Percentiles rank a stretch among this genome's conserved stretches.
Evolutionary conservation across 2,329 filamentous ascomycete genomes (phyloP).

Genomic region (Colletotrichum truncatum): DNA sequence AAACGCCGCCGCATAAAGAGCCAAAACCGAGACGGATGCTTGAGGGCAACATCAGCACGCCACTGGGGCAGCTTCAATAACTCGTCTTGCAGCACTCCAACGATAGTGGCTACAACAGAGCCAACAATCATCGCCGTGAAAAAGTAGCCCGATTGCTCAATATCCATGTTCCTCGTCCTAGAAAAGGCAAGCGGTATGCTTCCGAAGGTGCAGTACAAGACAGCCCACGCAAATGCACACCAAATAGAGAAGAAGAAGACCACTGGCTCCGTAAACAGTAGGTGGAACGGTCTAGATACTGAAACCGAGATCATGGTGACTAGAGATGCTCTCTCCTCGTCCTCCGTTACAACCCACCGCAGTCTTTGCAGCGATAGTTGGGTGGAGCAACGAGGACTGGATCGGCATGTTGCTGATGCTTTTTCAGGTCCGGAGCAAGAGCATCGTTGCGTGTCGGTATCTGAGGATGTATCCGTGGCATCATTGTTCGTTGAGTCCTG

Average conservation of each 20-base stretch:
- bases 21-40: constrained; percentile 50
- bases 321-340: constrained; percentile 78
- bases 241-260: constrained; percentile 90
- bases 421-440: constrained; percentile 12
- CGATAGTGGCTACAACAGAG: constrained; percentile 69
- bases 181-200: constrained; percentile 83
- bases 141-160: constrained; percentile 71
- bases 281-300: constrained; percentile 79
- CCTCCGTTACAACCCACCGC: constrained; percentile 81
- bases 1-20: constrained; percentile 54
- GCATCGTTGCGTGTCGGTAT: constrained; percentile 13
- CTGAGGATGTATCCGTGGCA: not conserved
- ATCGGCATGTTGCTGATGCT: not conserved
- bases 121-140: constrained; percentile 73
- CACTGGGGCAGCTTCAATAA: constrained; percentile 60
- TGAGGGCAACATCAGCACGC: constrained; percentile 41
- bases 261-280: constrained; percentile 79
- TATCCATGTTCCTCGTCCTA: constrained; percentile 72
- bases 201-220: constrained; percentile 86
- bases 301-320: constrained; percentile 77
- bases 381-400: constrained; percentile 1
- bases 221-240: constrained; percentile 89
- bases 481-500: constrained; percentile 27
- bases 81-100: constrained; percentile 79
- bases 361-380: constrained; percentile 55